phyloP scores from a whole-genome alignment of 2,329 filamentous ascomycete species.

The Diplodia scrobiculata region DNA sequence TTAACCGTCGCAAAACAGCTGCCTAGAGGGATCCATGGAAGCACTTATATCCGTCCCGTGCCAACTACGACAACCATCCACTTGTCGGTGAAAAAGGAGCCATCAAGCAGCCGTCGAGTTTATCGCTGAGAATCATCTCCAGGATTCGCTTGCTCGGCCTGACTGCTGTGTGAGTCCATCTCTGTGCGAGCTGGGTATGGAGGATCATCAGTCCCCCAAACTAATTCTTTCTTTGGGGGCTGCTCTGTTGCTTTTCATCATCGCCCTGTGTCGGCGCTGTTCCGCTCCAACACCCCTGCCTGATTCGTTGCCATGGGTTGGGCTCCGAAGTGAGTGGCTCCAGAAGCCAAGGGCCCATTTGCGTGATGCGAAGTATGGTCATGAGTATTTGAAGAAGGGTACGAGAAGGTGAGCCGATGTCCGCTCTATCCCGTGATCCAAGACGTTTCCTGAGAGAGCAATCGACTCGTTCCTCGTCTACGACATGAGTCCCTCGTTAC shows the following conservation, averaged over 20 bases:
- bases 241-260: neutral
- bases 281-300: neutral
- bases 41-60: neutral
- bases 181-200: neutral
- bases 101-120: neutral
- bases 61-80: too few relatives aligned
- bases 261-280: too few relatives aligned
- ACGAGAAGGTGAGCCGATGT: conserved; percentile 13
- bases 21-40: conserved; percentile 1
- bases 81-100: neutral
- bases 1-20: neutral
- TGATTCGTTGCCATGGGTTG: conserved; percentile 16
- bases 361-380: conserved; percentile 8
- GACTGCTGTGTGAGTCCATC: neutral
- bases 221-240: neutral
- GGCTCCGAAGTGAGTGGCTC: conserved; percentile 16
- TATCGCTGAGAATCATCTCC: neutral
- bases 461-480: too few relatives aligned
- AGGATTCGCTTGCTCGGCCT: neutral
- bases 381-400: conserved; percentile 21
- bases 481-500: neutral
- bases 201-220: neutral
- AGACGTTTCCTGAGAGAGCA: too few relatives aligned
- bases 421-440: too few relatives aligned
- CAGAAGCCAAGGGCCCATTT: conserved; percentile 20